These are phyloP conservation scores for Pseudomonodictys pantanalensis DNA, from an alignment of 495 filamentous ascomycete species.

Conservation along the genomic window DNA sequence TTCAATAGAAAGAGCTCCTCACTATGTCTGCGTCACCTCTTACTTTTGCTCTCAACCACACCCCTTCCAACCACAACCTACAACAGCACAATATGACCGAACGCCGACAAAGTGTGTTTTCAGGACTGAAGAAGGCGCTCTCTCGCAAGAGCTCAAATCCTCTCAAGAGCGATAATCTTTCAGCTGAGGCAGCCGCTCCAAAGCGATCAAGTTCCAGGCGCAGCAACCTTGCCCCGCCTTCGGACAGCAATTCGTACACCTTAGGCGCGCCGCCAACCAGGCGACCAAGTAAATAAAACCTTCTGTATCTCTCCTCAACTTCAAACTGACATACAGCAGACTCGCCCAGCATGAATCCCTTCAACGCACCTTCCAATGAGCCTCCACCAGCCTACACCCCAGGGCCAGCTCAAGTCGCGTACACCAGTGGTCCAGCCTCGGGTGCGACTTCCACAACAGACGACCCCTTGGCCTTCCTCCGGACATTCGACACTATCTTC, in stretches of 20 bases:
- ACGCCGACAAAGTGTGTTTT: conserved; percentile 17
- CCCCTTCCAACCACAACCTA: background rate
- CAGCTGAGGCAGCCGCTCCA: conserved; percentile 1
- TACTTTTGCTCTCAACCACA: conserved; percentile 4
- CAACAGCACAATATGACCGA: background rate
- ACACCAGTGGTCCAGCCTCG: conserved; percentile 14
- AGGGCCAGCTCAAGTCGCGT: background rate
- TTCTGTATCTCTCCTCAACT: conserved; percentile 1
- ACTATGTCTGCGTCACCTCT: conserved; percentile 4
- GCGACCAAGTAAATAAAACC: conserved; percentile 35
- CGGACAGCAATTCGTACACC: conserved; percentile 18
- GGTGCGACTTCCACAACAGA: conserved; percentile 44
- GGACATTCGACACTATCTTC: conserved; percentile 87
- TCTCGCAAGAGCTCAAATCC: conserved; percentile 20
- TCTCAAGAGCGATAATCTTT: background rate
- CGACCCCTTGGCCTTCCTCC: conserved; percentile 77
- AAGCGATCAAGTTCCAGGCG: background rate
- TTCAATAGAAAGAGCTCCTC: too few species aligned
- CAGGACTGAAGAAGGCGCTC: conserved; percentile 23
- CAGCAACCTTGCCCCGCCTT: conserved; percentile 5
- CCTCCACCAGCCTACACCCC: conserved; percentile 50
- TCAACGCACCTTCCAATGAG: conserved; percentile 42
- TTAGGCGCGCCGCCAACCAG: conserved; percentile 34
- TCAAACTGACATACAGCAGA: conserved; percentile 29
- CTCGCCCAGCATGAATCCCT: conserved; percentile 41